Base-by-base conservation (phyloP, 306 rosid genomes). In the Crotalaria pallida region DNA sequence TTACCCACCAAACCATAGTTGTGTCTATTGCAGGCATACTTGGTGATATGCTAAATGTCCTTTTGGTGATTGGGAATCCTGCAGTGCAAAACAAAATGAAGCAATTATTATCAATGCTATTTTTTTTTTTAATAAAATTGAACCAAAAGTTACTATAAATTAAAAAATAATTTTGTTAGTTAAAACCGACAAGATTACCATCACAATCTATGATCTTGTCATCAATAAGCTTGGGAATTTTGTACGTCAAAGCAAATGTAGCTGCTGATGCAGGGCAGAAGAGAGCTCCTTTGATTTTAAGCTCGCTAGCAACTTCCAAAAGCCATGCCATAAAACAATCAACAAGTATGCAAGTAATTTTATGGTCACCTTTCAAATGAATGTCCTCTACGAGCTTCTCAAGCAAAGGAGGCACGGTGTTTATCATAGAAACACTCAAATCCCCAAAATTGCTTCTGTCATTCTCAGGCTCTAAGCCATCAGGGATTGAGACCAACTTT, bases 381-480 rank as follows among this genome's bases (percentile, higher is more conserved):
- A 69, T 18, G 6, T 67, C 74, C 36, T 34, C 38, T 65, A 82
- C 71, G 22, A 85, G 71, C 76, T 78, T 78, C 82, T 80, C 87
- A 66, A 85, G 65, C 62, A 18, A 45, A 33, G 21, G 5, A 5
- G 75, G 84, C 82, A 86, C 67, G 40, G 65, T 74, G 1, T 2
- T 47, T 2, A 33, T 26, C 0, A 80, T 38, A 2, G 82, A 27
- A 29, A 4, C 72, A 23, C 17, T n/a, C 26, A 75, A 11, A 24
- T 47, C 33, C 2, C 11, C 31, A 3, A 27, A 3, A 13, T 72
- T 43, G 24, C 34, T 58, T 49, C 76, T 67, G 17, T 76, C 82
- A 7, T 50, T 49, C 22, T 65, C 69, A 1, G 68, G 59, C 13
- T 38, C 58, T 29, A 81, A 21, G 0, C 79, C 79, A 72, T 72